Conservation (phyloP, 2,329 filamentous ascomycete genomes). For the Trichoderma atroviride region DNA sequence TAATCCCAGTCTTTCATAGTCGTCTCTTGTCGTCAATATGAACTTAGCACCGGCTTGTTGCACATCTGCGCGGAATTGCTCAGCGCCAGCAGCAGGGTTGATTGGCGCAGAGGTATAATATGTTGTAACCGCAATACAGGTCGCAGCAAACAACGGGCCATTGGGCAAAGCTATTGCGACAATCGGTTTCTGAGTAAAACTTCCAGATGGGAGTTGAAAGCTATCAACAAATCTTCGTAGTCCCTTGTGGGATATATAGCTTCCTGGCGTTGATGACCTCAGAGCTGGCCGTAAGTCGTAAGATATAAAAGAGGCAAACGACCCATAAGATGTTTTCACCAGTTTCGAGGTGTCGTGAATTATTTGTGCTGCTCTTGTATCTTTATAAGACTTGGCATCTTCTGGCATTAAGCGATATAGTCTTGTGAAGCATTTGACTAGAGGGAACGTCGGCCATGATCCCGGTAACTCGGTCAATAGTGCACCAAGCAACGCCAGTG, state of each 20-base stretch:
- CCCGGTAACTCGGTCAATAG: constrained; percentile 34
- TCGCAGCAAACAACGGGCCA: constrained; percentile 55
- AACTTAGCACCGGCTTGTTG: constrained; percentile 49
- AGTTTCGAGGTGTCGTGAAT: constrained; percentile 31
- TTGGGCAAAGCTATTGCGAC: constrained; percentile 57
- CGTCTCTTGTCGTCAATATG: constrained; percentile 49
- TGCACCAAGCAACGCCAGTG: constrained; percentile 35
- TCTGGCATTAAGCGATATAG: constrained; percentile 44
- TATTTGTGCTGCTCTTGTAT: constrained; percentile 27
- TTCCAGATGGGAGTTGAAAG: constrained; percentile 38
- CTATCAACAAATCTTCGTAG: constrained; percentile 39
- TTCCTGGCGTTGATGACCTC: constrained; percentile 31
- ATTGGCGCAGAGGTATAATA: constrained; percentile 57
- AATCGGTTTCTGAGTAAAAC: constrained; percentile 42
- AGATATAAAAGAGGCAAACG: constrained; percentile 45
- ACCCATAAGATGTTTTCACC: constrained; percentile 40
- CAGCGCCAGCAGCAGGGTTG: constrained; percentile 50
- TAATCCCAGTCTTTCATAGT: constrained; percentile 46
- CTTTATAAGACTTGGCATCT: constrained; percentile 36
- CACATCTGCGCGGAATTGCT: constrained; percentile 56
- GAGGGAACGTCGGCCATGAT: constrained; percentile 36
- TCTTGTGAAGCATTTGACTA: constrained; percentile 41
- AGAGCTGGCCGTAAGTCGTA: constrained; percentile 36
- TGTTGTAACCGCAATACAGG: constrained; percentile 51
- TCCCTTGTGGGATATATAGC: constrained; percentile 39